These are phyloP conservation scores for Candida michaelii DNA, from an alignment of 805 yeast species.

Conservation along the genomic window DNA sequence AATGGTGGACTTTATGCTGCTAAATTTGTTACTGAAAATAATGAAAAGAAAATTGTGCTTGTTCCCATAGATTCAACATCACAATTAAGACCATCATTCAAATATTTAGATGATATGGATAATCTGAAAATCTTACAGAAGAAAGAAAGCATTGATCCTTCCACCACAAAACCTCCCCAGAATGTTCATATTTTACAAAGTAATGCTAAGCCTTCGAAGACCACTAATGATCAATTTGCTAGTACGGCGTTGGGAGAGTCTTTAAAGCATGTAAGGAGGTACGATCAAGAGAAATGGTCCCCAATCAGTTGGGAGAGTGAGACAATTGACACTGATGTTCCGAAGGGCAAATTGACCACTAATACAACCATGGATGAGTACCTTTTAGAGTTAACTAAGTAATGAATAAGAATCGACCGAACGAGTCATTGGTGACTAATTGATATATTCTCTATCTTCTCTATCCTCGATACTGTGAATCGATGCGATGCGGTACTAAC, in stretches of 20 bases:
- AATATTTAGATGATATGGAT: conserved; percentile 66
- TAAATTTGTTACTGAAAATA: conserved; percentile 20
- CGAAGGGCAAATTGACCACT: conserved; percentile 18
- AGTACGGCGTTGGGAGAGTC: conserved; percentile 37
- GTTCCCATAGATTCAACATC: conserved; percentile 64
- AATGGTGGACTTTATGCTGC: conserved; percentile 48
- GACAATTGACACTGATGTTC: not conserved
- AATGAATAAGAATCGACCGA: too few relatives aligned
- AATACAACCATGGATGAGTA: conserved; percentile 27
- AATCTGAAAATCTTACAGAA: conserved; percentile 42
- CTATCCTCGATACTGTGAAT: too few relatives aligned
- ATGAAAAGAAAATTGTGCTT: conserved; percentile 50
- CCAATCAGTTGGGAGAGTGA: conserved; percentile 28
- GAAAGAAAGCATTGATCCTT: conserved; percentile 34
- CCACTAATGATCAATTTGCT: conserved; percentile 16
- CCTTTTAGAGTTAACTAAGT: conserved; percentile 21
- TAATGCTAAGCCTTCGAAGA: conserved; percentile 30
- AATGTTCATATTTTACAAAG: conserved; percentile 44
- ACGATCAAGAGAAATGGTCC: conserved; percentile 43
- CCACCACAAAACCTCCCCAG: conserved; percentile 18
- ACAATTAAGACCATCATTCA: conserved; percentile 81
- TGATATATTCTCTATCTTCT: too few relatives aligned
- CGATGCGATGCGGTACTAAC: too few relatives aligned
- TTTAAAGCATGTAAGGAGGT: conserved; percentile 36
- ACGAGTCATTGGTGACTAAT: too few relatives aligned